A percentile compares a stretch with the other conserved stretches of the same genome.
Conservation (phyloP, 2,329 filamentous ascomycete species). For the Fusarium subglutinans region DNA sequence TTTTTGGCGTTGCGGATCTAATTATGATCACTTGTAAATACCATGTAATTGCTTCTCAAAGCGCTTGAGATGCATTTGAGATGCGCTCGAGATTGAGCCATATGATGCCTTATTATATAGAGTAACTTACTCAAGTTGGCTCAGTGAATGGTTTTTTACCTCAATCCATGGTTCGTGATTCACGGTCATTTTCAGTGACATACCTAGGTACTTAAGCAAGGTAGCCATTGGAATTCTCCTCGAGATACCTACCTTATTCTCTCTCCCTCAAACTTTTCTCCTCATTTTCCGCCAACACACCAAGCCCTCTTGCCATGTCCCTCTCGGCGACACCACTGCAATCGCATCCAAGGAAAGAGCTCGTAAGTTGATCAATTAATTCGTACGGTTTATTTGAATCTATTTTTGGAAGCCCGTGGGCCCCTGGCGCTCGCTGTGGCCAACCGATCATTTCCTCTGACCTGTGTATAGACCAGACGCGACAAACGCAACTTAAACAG, state of each 20-base stretch:
- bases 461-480: background rate
- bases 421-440: background rate
- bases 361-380: background rate
- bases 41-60: too few species aligned
- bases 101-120: too few species aligned
- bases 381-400: background rate
- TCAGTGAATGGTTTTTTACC: too few species aligned
- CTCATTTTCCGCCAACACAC: background rate
- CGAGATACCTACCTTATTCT: too few species aligned
- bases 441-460: background rate
- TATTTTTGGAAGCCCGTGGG: background rate
- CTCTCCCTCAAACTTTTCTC: background rate
- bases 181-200: background rate
- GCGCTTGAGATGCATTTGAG: too few species aligned
- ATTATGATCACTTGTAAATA: too few species aligned
- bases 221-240: background rate
- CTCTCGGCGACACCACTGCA: background rate
- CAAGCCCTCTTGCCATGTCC: background rate
- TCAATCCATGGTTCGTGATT: background rate
- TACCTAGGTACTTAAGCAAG: background rate
- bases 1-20: too few species aligned
- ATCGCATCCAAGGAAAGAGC: background rate
- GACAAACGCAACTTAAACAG: background rate
- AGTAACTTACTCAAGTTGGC: too few species aligned
- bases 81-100: too few species aligned